phyloP scores from a whole-genome alignment of 805 yeast genomes.

The Metschnikowia kofuensis region DNA sequence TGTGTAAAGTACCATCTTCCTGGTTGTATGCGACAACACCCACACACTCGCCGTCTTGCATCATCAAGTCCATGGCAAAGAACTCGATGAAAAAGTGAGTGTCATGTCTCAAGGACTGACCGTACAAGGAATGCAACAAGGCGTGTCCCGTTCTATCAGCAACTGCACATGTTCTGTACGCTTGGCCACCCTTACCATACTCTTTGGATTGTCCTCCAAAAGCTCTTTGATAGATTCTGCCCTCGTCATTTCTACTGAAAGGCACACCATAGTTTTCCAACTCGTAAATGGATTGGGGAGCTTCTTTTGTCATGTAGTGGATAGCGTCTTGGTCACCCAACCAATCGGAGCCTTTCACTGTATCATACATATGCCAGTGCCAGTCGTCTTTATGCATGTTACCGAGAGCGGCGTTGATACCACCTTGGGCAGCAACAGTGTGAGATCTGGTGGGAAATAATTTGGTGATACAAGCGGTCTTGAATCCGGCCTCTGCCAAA shows the following conservation, averaged over 20 bases:
- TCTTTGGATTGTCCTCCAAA: conserved; percentile 97
- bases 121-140: conserved; percentile 89
- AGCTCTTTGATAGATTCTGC: conserved; percentile 97
- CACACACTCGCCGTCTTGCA: conserved; percentile 93
- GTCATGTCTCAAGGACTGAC: conserved; percentile 94
- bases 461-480: conserved; percentile 96
- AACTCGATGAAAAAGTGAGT: conserved; percentile 97
- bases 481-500: conserved; percentile 92
- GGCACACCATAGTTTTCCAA: conserved; percentile 98
- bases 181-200: conserved; percentile 98
- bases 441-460: conserved; percentile 98
- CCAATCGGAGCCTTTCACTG: conserved; percentile 99
- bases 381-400: conserved; percentile 98
- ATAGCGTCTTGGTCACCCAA: conserved; percentile 99
- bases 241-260: conserved; percentile 94
- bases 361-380: conserved; percentile 99
- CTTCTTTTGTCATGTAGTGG: conserved; percentile 98
- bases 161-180: conserved; percentile 98
- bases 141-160: conserved; percentile 99
- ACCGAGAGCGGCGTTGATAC: conserved; percentile 97
- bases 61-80: conserved; percentile 90
- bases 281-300: conserved; percentile 93
- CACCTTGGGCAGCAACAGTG: conserved; percentile 99
- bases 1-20: conserved; percentile 97
- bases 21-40: conserved; percentile 98